A percentile compares a stretch with the other conserved stretches of the same genome.
phyloP scores from a whole-genome alignment of 2,329 filamentous ascomycete species.

The Cladosporium sphaerospermum region DNA sequence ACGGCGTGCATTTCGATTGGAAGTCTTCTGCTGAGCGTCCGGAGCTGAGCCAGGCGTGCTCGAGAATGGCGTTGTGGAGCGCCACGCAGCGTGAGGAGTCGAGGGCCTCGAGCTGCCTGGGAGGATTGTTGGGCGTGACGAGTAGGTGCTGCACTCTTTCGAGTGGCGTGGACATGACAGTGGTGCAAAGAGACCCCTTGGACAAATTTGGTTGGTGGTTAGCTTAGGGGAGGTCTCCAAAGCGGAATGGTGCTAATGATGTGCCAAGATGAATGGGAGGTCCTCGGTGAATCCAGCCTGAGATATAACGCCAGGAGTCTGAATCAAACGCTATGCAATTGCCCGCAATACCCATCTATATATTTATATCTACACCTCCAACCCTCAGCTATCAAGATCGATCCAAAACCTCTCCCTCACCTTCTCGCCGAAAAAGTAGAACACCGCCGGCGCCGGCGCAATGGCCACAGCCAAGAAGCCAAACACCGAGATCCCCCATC shows the following conservation, averaged over 20 bases:
- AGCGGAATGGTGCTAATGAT: too few relatives aligned
- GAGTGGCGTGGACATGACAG: constrained; percentile 2
- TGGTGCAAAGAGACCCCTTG: neutral
- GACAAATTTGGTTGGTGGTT: too few relatives aligned
- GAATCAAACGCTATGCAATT: neutral
- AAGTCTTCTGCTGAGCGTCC: constrained; percentile 12
- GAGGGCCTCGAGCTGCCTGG: constrained; percentile 12
- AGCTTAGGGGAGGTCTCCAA: too few relatives aligned
- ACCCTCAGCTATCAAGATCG: constrained; percentile 20
- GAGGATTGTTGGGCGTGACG: constrained; percentile 13
- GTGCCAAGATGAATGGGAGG: too few relatives aligned
- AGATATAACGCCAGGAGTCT: neutral
- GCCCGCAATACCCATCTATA: too few relatives aligned
- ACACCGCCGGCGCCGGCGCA: constrained; percentile 45
- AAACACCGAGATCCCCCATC: constrained; percentile 47
- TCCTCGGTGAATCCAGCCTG: too few relatives aligned
- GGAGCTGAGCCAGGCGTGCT: constrained; percentile 13
- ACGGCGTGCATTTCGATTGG: constrained; percentile 1
- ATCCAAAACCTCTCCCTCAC: constrained; percentile 42
- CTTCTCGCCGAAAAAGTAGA: constrained; percentile 42
- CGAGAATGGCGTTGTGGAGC: constrained; percentile 16
- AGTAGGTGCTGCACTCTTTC: constrained; percentile 11
- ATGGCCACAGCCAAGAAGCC: constrained; percentile 41
- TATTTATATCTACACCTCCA: neutral
- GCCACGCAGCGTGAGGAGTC: constrained; percentile 13